A percentile compares a stretch with the other conserved stretches of the same genome.
Conservation (phyloP, 768 basidiomycete genomes). For the Mycena venus region DNA sequence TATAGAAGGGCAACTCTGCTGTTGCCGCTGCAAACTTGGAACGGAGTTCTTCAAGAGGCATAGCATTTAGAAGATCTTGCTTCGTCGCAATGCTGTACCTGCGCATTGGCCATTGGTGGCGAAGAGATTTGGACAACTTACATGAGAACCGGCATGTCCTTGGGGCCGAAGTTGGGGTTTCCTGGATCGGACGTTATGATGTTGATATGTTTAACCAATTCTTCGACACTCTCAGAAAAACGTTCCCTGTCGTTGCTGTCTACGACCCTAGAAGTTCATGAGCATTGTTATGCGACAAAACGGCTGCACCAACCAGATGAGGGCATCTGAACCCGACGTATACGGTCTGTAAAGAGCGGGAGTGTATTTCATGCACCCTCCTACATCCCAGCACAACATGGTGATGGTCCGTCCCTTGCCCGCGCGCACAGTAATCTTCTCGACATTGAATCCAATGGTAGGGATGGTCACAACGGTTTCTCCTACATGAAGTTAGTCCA, state of each 20-base stretch:
- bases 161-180: background rate
- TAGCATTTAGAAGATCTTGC: conserved; percentile 67
- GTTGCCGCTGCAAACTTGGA: conserved; percentile 45
- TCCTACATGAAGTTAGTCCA: conserved; percentile 29
- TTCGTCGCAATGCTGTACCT: conserved; percentile 67
- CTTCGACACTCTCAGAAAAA: conserved; percentile 65
- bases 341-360: conserved; percentile 39
- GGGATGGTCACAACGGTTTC: conserved; percentile 56
- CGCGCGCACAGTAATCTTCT: conserved; percentile 57
- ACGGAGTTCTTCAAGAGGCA: conserved; percentile 63
- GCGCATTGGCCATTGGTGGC: background rate
- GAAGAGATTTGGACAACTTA: conserved; percentile 17
- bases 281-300: background rate
- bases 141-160: conserved; percentile 49
- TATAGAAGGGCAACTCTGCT: conserved; percentile 40
- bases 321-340: conserved; percentile 56
- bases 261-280: conserved; percentile 37
- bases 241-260: conserved; percentile 66
- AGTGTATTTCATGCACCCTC: conserved; percentile 47
- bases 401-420: conserved; percentile 51
- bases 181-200: background rate
- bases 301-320: conserved; percentile 65
- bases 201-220: conserved; percentile 47
- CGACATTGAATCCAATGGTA: conserved; percentile 71
- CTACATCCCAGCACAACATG: conserved; percentile 59